Percentiles rank a stretch among this genome's conserved stretches.
Conservation (phyloP, 306 rosid species). For the Pterocarpus macrocarpus region DNA sequence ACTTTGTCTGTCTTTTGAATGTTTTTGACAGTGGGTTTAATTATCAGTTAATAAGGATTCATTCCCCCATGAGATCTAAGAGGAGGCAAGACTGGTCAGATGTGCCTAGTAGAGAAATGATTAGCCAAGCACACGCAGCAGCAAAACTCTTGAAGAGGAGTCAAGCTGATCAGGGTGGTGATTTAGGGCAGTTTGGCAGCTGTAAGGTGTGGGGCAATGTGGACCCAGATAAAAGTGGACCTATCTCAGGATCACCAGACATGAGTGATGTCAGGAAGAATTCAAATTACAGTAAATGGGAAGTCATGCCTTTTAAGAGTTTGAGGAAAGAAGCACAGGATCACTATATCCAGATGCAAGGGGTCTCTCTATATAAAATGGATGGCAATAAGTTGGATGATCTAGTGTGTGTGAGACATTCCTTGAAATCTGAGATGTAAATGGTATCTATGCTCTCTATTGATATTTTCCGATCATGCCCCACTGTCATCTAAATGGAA, state of each 20-base stretch:
- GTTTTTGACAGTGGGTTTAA: slow-evolving; percentile 24
- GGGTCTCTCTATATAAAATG: slow-evolving; percentile 91
- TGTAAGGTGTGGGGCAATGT: slow-evolving; percentile 92
- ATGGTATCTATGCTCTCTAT: slow-evolving; percentile 30
- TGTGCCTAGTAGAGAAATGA: slow-evolving; percentile 78
- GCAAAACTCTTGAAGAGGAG: slow-evolving; percentile 73
- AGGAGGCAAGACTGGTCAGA: slow-evolving; percentile 94
- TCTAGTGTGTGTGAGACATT: slow-evolving; percentile 90
- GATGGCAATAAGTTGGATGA: slow-evolving; percentile 97
- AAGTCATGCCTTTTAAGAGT: slow-evolving; percentile 78
- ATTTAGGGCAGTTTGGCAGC: slow-evolving; percentile 86
- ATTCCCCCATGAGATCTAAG: slow-evolving; percentile 95
- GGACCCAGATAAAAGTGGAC: slow-evolving; percentile 70
- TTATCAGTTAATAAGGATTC: slow-evolving; percentile 90
- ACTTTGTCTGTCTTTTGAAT: neutral
- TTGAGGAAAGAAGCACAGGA: slow-evolving; percentile 82
- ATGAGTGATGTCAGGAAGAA: slow-evolving; percentile 81
- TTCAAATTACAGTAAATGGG: slow-evolving; percentile 92
- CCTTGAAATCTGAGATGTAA: slow-evolving; percentile 62
- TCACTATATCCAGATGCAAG: slow-evolving; percentile 82
- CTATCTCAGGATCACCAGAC: slow-evolving; percentile 86
- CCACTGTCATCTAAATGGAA: slow-evolving; percentile 29
- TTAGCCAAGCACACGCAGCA: slow-evolving; percentile 83
- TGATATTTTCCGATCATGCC: slow-evolving; percentile 37
- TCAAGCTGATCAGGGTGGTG: slow-evolving; percentile 54